phyloP scores from a whole-genome alignment of 768 basidiomycete species.

The Gymnopilus junonius region DNA sequence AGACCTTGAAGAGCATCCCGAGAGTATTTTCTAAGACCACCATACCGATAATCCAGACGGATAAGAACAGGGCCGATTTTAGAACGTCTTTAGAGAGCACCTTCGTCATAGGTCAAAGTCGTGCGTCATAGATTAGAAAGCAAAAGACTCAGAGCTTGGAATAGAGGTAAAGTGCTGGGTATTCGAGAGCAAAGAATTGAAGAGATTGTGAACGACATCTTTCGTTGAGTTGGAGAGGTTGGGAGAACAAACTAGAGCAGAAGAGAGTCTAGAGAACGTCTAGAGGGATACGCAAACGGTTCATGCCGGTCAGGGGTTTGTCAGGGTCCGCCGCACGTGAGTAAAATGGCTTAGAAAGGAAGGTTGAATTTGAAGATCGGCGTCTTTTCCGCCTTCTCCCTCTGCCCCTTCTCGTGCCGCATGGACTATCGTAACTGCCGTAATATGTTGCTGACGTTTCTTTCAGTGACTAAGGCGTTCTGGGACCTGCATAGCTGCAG shows the following conservation, averaged over 20 bases:
- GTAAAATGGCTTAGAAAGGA: conserved; percentile 8
- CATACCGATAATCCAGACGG: too few species aligned
- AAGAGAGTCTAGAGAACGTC: too few species aligned
- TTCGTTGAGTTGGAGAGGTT: neutral
- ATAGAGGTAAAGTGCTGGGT: neutral
- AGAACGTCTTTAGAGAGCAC: neutral
- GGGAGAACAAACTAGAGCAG: neutral
- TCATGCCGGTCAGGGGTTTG: conserved; percentile 1
- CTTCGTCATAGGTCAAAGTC: neutral
- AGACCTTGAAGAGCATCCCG: too few species aligned
- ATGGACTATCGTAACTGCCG: conserved; percentile 1
- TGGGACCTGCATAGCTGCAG: neutral
- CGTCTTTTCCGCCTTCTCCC: conserved; percentile 4
- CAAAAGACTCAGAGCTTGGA: neutral
- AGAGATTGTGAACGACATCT: too few species aligned
- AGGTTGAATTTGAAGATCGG: conserved; percentile 11
- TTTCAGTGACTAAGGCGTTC: neutral
- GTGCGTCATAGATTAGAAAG: neutral
- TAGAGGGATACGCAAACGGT: neutral
- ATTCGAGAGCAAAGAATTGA: too few species aligned
- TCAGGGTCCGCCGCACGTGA: conserved; percentile 2
- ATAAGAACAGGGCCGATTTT: neutral
- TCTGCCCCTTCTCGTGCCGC: conserved; percentile 4
- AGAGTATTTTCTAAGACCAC: too few species aligned
- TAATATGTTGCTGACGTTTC: neutral